phyloP scores from a whole-genome alignment of 208 protist genomes.

The Trypanosoma congolense region DNA sequence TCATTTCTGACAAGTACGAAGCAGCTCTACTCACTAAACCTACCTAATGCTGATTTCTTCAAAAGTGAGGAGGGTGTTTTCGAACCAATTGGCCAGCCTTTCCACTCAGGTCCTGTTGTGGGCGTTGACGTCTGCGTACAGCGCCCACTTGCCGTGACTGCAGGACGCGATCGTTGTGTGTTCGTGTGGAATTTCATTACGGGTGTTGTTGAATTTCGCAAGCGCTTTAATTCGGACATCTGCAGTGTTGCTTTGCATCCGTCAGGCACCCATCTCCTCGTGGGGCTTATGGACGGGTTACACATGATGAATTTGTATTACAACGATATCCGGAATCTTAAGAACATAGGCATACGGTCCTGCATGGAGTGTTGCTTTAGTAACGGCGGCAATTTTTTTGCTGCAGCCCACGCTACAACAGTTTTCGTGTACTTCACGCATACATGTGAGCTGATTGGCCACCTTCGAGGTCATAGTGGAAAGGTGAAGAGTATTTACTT shows the following conservation, averaged over 20 bases:
- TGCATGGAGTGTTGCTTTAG: slow-evolving; percentile 93
- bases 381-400: slow-evolving; percentile 95
- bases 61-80: slow-evolving; percentile 90
- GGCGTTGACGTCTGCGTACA: slow-evolving; percentile 92
- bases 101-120: slow-evolving; percentile 85
- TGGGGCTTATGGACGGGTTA: slow-evolving; percentile 94
- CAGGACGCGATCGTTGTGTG: slow-evolving; percentile 83
- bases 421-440: slow-evolving; percentile 96
- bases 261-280: slow-evolving; percentile 91
- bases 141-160: slow-evolving; percentile 94
- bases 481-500: slow-evolving; percentile 89
- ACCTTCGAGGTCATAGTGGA: slow-evolving; percentile 94
- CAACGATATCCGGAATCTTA: slow-evolving; percentile 92
- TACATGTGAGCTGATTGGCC: slow-evolving; percentile 93
- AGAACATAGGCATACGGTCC: slow-evolving; percentile 91
- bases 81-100: slow-evolving; percentile 87
- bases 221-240: slow-evolving; percentile 90
- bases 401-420: slow-evolving; percentile 92
- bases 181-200: slow-evolving; percentile 96
- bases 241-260: slow-evolving; percentile 94
- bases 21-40: slow-evolving; percentile 91
- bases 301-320: slow-evolving; percentile 95
- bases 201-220: slow-evolving; percentile 88
- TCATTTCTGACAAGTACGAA: slow-evolving; percentile 89
- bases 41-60: slow-evolving; percentile 92